phyloP scores from a whole-genome alignment of 805 yeast species.

The Candida awuae region DNA sequence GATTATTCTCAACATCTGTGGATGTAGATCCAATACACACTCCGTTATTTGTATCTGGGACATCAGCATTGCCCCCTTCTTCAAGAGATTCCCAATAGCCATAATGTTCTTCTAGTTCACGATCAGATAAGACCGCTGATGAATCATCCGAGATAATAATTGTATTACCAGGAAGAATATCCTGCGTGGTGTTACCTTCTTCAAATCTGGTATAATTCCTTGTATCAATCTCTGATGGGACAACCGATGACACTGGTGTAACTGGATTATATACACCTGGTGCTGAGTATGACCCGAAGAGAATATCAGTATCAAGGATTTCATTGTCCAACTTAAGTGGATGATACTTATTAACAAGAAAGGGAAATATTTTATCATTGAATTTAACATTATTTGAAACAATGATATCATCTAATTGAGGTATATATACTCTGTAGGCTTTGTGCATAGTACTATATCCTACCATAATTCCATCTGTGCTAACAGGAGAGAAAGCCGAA shows the following conservation, averaged over 20 bases:
- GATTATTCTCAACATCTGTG: no score
- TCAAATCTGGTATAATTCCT: no score
- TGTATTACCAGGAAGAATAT: no score
- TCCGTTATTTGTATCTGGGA: no score
- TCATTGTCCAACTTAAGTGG: background rate
- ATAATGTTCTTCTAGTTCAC: no score
- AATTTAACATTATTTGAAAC: slow-evolving; percentile 6
- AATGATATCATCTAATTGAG: slow-evolving; percentile 13
- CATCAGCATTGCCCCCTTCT: no score
- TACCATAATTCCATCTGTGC: slow-evolving; percentile 5
- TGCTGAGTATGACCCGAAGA: background rate
- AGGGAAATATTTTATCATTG: background rate
- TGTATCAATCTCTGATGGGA: background rate
- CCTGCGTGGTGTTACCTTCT: no score
- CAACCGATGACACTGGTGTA: background rate
- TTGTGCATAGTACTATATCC: slow-evolving; percentile 4
- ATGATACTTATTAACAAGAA: no score
- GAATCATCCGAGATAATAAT: no score
- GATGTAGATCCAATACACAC: no score
- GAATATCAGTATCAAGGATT: background rate
- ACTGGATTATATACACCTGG: background rate
- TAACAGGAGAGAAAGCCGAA: background rate
- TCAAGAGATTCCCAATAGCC: no score
- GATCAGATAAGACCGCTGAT: no score
- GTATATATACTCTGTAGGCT: slow-evolving; percentile 6